Evolutionary conservation across 176 grass and related monocot species (phyloP).

Genomic region (Eragrostis nindensis): DNA sequence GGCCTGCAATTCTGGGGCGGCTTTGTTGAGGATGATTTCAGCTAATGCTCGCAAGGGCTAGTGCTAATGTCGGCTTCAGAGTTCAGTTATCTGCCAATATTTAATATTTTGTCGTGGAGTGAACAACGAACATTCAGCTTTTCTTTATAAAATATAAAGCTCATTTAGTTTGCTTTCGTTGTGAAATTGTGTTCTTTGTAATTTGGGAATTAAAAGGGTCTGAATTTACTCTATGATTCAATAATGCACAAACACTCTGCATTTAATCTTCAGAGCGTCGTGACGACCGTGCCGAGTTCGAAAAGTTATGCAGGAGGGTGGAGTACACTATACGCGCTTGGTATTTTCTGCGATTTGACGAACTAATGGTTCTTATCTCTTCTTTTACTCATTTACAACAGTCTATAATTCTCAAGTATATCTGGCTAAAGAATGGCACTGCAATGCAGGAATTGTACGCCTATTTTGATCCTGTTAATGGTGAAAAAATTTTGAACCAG

Average conservation of each 20-base stretch:
- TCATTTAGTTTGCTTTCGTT: background rate
- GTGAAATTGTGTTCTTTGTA: background rate
- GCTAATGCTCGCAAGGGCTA: too few species aligned
- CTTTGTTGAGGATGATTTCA: too few species aligned
- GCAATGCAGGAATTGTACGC: conserved; percentile 76
- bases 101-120: background rate
- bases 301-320: conserved; percentile 74
- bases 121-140: background rate
- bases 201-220: background rate
- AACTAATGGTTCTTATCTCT: conserved; percentile 57
- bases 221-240: conserved; percentile 1
- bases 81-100: too few species aligned
- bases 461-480: conserved; percentile 82
- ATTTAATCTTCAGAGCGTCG: conserved; percentile 54
- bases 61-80: too few species aligned
- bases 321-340: conserved; percentile 90
- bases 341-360: conserved; percentile 92
- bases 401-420: conserved; percentile 3
- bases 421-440: conserved; percentile 21
- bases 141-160: too few species aligned
- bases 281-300: conserved; percentile 59
- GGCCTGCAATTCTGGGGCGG: background rate
- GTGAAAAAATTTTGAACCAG: conserved; percentile 69
- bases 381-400: conserved; percentile 19
- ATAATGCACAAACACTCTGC: background rate